Evolutionary conservation across 2,329 filamentous ascomycete genomes (phyloP).

Genomic region (Akanthomyces muscarius): DNA sequence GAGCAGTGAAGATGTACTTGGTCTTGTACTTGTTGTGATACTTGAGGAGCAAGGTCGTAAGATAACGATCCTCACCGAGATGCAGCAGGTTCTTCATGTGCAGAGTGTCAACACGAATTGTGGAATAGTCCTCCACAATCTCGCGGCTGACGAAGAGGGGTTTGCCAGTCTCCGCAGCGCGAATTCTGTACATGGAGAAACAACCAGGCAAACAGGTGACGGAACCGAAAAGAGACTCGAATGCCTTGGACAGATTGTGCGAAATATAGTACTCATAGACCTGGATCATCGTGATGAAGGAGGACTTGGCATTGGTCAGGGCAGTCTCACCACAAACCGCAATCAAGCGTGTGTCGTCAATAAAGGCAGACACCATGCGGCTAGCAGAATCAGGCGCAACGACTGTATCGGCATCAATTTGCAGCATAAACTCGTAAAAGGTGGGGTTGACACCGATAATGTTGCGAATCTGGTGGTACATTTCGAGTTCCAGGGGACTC

Average conservation of each 20-base stretch:
- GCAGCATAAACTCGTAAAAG: constrained; percentile 94
- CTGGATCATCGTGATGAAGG: constrained; percentile 97
- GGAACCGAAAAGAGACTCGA: constrained; percentile 93
- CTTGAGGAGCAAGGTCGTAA: constrained; percentile 92
- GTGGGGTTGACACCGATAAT: constrained; percentile 98
- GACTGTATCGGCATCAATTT: constrained; percentile 96
- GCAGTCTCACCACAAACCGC: constrained; percentile 93
- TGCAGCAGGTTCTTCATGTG: constrained; percentile 99
- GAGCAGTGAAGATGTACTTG: constrained; percentile 88
- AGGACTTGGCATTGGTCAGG: constrained; percentile 86
- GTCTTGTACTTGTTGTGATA: constrained; percentile 94
- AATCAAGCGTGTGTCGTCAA: constrained; percentile 89
- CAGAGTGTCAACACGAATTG: constrained; percentile 93
- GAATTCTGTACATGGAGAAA: constrained; percentile 98
- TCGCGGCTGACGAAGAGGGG: constrained; percentile 94
- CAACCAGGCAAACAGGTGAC: constrained; percentile 97
- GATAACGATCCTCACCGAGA: constrained; percentile 93
- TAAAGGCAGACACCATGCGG: constrained; percentile 85
- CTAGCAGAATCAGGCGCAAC: constrained; percentile 86
- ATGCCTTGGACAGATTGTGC: constrained; percentile 93
- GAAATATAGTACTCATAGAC: constrained; percentile 99
- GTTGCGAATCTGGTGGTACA: constrained; percentile 98
- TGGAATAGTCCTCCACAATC: constrained; percentile 80
- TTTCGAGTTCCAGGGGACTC: constrained; percentile 94
- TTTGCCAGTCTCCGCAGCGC: constrained; percentile 89